phyloP scores from a whole-genome alignment of 2,329 filamentous ascomycete species.

The Monosporascus sp. region DNA sequence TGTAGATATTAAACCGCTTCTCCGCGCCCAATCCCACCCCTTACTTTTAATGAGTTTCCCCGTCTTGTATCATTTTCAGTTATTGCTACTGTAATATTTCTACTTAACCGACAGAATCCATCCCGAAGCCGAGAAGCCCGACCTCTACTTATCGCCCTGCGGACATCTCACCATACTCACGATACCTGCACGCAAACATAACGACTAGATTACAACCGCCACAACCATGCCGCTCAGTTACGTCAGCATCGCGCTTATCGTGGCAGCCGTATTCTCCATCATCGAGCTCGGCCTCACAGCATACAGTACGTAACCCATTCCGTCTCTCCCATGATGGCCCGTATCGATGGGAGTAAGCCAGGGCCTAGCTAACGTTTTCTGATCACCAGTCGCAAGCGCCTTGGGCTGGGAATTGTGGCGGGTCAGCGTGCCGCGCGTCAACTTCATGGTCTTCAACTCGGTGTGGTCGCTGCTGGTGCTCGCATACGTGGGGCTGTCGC shows the following conservation, averaged over 20 bases:
- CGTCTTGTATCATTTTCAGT: too few species aligned
- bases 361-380: too few species aligned
- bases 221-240: conserved; percentile 46
- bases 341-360: too few species aligned
- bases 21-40: too few species aligned
- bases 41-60: too few species aligned
- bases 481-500: conserved; percentile 63
- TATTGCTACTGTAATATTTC: too few species aligned
- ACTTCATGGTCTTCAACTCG: conserved; percentile 75
- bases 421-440: conserved; percentile 45
- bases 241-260: conserved; percentile 58
- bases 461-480: conserved; percentile 72
- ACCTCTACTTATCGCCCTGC: too few species aligned
- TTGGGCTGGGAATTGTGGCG: conserved; percentile 33
- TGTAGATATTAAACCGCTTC: too few species aligned
- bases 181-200: conserved; percentile 1
- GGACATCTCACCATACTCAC: too few species aligned
- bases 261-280: conserved; percentile 63
- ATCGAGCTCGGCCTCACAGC: conserved; percentile 70
- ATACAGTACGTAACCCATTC: conserved; percentile 51
- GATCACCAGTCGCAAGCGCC: conserved; percentile 44
- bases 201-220: conserved; percentile 1
- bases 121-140: too few species aligned
- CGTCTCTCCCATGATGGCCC: too few species aligned
- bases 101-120: too few species aligned